Evolutionary conservation across 2,329 filamentous ascomycete genomes (phyloP).

Genomic region (Alternaria sp.): DNA sequence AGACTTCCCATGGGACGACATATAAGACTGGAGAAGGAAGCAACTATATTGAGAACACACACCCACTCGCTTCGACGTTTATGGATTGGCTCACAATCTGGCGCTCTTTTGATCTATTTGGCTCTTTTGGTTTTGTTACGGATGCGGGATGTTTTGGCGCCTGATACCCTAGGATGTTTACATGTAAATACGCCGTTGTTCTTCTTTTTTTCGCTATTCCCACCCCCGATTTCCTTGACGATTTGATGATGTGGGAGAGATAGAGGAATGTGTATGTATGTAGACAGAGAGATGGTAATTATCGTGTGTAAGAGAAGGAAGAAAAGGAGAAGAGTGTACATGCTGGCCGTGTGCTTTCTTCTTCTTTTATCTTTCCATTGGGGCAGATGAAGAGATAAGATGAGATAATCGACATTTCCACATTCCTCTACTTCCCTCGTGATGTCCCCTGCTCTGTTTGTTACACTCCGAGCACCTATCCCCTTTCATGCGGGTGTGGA

Average conservation of each 20-base stretch:
- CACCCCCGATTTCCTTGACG: not conserved
- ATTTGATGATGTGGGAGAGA: slow-evolving; percentile 1
- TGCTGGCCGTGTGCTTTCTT: slow-evolving; percentile 4
- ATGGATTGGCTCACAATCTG: not conserved
- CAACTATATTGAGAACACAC: not conserved
- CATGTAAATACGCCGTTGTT: not conserved
- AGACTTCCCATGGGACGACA: slow-evolving; percentile 67
- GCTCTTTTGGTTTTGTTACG: not conserved
- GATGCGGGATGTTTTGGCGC: slow-evolving; percentile 11
- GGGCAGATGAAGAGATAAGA: not conserved
- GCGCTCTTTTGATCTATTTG: slow-evolving; percentile 9
- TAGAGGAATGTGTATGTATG: not conserved
- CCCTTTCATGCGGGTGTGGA: not conserved
- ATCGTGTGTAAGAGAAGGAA: not conserved
- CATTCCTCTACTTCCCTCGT: not conserved
- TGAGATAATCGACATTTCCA: not conserved
- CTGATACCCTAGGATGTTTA: slow-evolving; percentile 21
- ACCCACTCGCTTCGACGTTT: not conserved
- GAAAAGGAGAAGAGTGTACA: not conserved
- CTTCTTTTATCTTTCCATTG: not conserved
- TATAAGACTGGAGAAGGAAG: not conserved
- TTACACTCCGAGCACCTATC: not conserved
- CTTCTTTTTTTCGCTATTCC: not conserved
- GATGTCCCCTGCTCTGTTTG: not conserved
- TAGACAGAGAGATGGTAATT: not conserved